phyloP scores from a whole-genome alignment of 1,139 yeast genomes.

The Lodderomyces orthopsilosis region DNA sequence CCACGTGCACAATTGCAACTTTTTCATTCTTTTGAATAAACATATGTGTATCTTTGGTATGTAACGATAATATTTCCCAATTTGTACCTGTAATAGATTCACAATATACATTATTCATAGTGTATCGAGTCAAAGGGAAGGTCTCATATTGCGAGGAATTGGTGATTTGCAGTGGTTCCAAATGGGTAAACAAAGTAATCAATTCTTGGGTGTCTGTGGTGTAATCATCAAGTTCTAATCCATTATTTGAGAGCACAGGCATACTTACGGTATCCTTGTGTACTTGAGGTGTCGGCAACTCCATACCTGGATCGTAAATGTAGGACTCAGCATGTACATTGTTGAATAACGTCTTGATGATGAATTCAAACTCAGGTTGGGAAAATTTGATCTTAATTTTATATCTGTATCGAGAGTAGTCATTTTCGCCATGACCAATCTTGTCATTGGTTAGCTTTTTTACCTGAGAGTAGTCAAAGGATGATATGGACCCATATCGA shows the following conservation, averaged over 20 bases:
- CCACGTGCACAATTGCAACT: background rate
- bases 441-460: slow-evolving; percentile 7
- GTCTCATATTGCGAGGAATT: background rate
- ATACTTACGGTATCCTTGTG: background rate
- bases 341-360: slow-evolving; percentile 8
- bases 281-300: background rate
- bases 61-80: slow-evolving; percentile 9
- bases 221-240: background rate
- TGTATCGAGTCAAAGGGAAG: background rate
- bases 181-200: slow-evolving; percentile 8
- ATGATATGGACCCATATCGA: background rate
- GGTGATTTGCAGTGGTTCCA: slow-evolving; percentile 2
- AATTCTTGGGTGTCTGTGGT: background rate
- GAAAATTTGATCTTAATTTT: slow-evolving; percentile 1
- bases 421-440: slow-evolving; percentile 11
- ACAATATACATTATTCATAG: slow-evolving; percentile 6
- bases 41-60: slow-evolving; percentile 6
- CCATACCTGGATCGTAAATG: background rate
- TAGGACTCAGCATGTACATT: slow-evolving; percentile 4
- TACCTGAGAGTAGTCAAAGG: background rate
- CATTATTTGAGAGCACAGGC: background rate
- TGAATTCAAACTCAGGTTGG: slow-evolving; percentile 9
- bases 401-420: slow-evolving; percentile 6
- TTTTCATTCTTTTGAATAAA: slow-evolving; percentile 3
- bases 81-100: slow-evolving; percentile 1